A percentile compares a stretch with the other conserved stretches of the same genome.
Conservation (phyloP, 352 stramenopile species). For the Peronosclerospora sorghi region DNA sequence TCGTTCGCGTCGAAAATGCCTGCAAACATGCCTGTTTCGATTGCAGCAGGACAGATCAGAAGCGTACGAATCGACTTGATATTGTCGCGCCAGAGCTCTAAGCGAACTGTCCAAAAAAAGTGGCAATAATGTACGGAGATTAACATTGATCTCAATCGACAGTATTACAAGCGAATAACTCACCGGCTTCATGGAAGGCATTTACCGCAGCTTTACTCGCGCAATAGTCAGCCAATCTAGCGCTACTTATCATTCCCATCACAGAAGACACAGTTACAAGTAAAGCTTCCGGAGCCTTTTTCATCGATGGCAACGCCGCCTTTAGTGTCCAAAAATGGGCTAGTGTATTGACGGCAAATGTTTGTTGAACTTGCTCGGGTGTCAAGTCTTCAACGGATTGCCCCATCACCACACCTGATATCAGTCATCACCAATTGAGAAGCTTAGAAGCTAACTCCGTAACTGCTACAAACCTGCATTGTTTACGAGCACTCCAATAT, state of each 20-base stretch:
- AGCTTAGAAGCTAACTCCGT: neutral
- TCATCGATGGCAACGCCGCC: slow-evolving; percentile 50
- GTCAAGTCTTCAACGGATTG: slow-evolving; percentile 29
- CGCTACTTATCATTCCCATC: slow-evolving; percentile 58
- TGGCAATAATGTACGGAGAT: neutral
- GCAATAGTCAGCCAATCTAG: slow-evolving; percentile 63
- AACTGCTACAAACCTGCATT: slow-evolving; percentile 29
- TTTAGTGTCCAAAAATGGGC: slow-evolving; percentile 70
- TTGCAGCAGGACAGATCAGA: slow-evolving; percentile 57
- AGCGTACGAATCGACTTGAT: slow-evolving; percentile 50
- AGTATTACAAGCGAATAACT: neutral
- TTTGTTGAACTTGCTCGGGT: slow-evolving; percentile 31
- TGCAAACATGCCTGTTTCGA: slow-evolving; percentile 73
- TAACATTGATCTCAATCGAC: neutral
- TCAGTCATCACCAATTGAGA: neutral
- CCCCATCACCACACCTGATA: slow-evolving; percentile 33
- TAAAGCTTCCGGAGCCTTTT: slow-evolving; percentile 30
- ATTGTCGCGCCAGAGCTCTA: slow-evolving; percentile 61
- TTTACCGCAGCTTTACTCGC: slow-evolving; percentile 65
- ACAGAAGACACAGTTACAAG: slow-evolving; percentile 73
- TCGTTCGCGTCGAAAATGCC: slow-evolving; percentile 32
- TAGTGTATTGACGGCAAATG: slow-evolving; percentile 51
- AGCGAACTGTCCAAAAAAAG: slow-evolving; percentile 32
- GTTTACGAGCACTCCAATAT: slow-evolving; percentile 47
- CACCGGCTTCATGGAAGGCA: slow-evolving; percentile 60